Evolutionary conservation across 495 filamentous ascomycete species (phyloP).

Genomic region (Talaromyces nanjingensis): DNA sequence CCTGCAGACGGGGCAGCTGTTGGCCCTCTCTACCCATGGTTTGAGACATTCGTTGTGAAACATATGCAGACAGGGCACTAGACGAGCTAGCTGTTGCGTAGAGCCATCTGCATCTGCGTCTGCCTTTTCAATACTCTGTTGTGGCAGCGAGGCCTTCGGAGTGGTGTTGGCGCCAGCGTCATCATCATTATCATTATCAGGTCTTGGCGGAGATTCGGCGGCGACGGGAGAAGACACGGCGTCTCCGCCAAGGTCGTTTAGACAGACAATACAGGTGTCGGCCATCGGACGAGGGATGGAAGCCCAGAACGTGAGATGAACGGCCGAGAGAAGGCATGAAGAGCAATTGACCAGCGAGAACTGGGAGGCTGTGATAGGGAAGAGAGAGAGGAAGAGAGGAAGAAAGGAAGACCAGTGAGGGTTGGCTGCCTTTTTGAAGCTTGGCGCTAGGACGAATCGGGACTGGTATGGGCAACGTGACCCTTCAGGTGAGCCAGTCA

Average conservation of each 20-base stretch:
- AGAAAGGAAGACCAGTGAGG: neutral
- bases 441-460: neutral
- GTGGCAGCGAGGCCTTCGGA: neutral
- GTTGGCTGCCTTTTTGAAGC: constrained; percentile 7
- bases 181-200: constrained; percentile 27
- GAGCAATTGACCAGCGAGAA: constrained; percentile 21
- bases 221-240: constrained; percentile 41
- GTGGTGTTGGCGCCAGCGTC: constrained; percentile 21
- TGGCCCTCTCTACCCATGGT: constrained; percentile 91
- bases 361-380: neutral
- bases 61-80: constrained; percentile 75
- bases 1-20: constrained; percentile 96
- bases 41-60: constrained; percentile 86
- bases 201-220: constrained; percentile 41
- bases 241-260: constrained; percentile 74
- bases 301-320: constrained; percentile 22
- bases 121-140: constrained; percentile 14
- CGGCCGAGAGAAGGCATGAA: constrained; percentile 40
- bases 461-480: constrained; percentile 8
- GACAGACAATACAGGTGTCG: constrained; percentile 94
- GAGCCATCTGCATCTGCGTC: constrained; percentile 25
- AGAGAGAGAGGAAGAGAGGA: neutral
- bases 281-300: constrained; percentile 55
- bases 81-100: constrained; percentile 51
- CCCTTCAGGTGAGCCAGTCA: neutral